Percentiles rank a stretch among this genome's conserved stretches.
Conservation (phyloP, 2,329 filamentous ascomycete species). For the Sclerotinia borealis region DNA sequence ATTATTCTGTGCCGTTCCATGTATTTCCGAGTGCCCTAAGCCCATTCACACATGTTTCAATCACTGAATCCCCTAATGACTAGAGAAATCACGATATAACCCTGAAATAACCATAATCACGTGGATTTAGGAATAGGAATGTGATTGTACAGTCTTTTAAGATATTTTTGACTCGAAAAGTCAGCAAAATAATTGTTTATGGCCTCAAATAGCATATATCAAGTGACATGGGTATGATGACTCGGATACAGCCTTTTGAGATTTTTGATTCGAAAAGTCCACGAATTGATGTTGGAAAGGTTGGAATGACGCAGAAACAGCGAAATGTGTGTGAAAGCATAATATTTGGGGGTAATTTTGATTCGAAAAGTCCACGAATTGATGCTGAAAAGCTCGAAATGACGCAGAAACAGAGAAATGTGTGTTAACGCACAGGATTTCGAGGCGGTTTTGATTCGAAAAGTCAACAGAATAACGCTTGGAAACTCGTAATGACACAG, state of each 20-base stretch:
- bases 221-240: too few relatives aligned
- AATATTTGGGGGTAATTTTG: not conserved
- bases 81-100: not conserved
- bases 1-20: not conserved
- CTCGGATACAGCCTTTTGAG: not conserved
- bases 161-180: not conserved
- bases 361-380: not conserved
- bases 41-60: not conserved
- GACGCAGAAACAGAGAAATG: not conserved
- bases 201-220: too few relatives aligned
- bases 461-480: not conserved
- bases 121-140: too few relatives aligned
- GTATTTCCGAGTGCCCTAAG: accelerated
- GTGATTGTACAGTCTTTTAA: not conserved
- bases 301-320: not conserved
- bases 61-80: not conserved
- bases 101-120: not conserved
- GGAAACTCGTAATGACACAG: not conserved
- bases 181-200: not conserved
- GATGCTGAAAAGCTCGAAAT: not conserved
- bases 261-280: not conserved
- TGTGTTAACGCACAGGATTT: not conserved
- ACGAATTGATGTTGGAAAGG: not conserved
- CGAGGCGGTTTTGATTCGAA: not conserved
- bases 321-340: not conserved